Conservation (phyloP, 208 protist species). For the Willaertia magna region DNA sequence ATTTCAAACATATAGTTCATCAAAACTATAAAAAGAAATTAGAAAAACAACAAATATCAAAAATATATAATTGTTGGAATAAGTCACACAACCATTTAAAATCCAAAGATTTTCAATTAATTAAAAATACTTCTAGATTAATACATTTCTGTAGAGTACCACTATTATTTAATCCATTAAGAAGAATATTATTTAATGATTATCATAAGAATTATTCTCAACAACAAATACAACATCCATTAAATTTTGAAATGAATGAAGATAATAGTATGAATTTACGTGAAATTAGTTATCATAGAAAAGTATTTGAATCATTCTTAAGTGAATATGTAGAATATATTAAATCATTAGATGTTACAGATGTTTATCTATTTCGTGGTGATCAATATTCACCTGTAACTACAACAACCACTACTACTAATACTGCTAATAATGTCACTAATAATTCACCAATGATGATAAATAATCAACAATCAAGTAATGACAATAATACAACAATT, state of each 20-base stretch:
- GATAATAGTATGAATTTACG: background rate
- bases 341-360: background rate
- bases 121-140: background rate
- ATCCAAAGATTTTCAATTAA: background rate
- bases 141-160: background rate
- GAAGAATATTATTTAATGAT: background rate
- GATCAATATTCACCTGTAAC: background rate
- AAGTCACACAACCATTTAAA: background rate
- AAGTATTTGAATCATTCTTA: slow-evolving; percentile 1
- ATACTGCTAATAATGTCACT: too few species aligned
- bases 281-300: background rate
- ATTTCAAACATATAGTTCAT: background rate
- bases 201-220: too few species aligned
- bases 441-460: background rate
- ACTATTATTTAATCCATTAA: background rate
- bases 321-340: slow-evolving; percentile 7
- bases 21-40: background rate
- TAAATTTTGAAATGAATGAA: too few species aligned
- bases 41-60: background rate
- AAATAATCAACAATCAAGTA: background rate
- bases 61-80: background rate
- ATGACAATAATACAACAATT: background rate
- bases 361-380: background rate
- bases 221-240: too few species aligned
- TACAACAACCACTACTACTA: background rate